phyloP scores from a whole-genome alignment of 2,329 filamentous ascomycete species.

The Diaporthe destruens region DNA sequence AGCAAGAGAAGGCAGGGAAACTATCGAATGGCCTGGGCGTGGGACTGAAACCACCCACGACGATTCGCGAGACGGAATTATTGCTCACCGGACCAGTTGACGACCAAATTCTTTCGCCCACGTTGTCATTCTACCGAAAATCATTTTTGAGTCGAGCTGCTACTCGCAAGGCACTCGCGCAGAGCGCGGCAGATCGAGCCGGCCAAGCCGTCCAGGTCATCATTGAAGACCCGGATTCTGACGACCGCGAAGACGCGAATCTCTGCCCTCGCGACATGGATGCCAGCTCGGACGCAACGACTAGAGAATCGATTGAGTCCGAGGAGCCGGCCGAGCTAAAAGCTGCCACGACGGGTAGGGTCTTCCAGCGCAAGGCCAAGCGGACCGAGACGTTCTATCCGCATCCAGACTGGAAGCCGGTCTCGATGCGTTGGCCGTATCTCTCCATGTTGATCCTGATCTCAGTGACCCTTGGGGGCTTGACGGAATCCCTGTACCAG shows the following conservation, averaged over 20 bases:
- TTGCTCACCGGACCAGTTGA: conserved; percentile 55
- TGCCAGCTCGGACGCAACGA: conserved; percentile 66
- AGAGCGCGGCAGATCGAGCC: conserved; percentile 70
- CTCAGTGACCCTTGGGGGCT: conserved; percentile 64
- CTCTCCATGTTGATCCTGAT: conserved; percentile 65
- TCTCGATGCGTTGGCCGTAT: conserved; percentile 74
- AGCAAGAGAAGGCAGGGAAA: conserved; percentile 66
- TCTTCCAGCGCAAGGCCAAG: conserved; percentile 52
- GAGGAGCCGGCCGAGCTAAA: conserved; percentile 21
- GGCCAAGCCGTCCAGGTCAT: conserved; percentile 72
- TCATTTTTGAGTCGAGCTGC: conserved; percentile 48
- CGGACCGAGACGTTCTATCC: conserved; percentile 69
- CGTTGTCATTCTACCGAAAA: conserved; percentile 57
- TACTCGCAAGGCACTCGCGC: conserved; percentile 64
- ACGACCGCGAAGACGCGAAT: conserved; percentile 31
- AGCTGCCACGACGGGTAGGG: conserved; percentile 50
- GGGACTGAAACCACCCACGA: conserved; percentile 61
- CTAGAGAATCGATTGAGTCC: conserved; percentile 53
- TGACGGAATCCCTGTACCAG: conserved; percentile 68
- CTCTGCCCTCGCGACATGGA: conserved; percentile 46
- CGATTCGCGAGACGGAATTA: conserved; percentile 64
- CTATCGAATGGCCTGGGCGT: conserved; percentile 70
- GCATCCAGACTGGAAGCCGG: conserved; percentile 75
- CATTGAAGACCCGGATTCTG: conserved; percentile 55
- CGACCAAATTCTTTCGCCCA: conserved; percentile 36